Evolutionary conservation across 495 filamentous ascomycete genomes (phyloP).

Genomic region (Lophiotrema nucula): DNA sequence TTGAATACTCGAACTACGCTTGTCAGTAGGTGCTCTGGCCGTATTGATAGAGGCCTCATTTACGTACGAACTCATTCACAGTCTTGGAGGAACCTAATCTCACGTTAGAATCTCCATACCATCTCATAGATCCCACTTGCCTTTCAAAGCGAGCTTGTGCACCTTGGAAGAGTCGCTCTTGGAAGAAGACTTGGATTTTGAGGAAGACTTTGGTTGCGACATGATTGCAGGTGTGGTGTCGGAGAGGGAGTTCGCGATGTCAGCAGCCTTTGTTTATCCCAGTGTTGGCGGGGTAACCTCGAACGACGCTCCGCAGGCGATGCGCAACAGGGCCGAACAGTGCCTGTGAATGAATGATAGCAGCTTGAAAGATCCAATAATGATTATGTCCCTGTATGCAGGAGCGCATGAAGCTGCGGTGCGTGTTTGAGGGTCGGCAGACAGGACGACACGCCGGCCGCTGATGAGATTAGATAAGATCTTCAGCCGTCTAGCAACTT

Average conservation of each 20-base stretch:
- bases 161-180: constrained; percentile 86
- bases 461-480: too few species aligned
- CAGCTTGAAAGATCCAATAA: too few species aligned
- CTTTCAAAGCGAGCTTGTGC: constrained; percentile 91
- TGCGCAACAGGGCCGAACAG: too few species aligned
- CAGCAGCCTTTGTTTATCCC: constrained; percentile 4
- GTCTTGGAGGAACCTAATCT: constrained; percentile 72
- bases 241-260: not conserved
- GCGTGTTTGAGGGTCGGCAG: too few species aligned
- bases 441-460: too few species aligned
- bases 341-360: too few species aligned
- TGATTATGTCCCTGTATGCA: too few species aligned
- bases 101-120: not conserved
- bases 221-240: constrained; percentile 9
- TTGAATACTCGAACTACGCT: constrained; percentile 77
- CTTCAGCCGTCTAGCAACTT: too few species aligned
- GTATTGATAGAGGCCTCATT: not conserved
- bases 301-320: too few species aligned
- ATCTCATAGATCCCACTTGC: constrained; percentile 44
- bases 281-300: constrained; percentile 31
- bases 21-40: not conserved
- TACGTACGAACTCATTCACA: constrained; percentile 87
- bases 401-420: too few species aligned
- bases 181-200: constrained; percentile 34
- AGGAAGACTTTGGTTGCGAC: constrained; percentile 32